Evolutionary conservation across 148 eudicot genomes (phyloP), one percentile per base, ranked within the genome.

Genomic region (Euryodendron excelsum): DNA sequence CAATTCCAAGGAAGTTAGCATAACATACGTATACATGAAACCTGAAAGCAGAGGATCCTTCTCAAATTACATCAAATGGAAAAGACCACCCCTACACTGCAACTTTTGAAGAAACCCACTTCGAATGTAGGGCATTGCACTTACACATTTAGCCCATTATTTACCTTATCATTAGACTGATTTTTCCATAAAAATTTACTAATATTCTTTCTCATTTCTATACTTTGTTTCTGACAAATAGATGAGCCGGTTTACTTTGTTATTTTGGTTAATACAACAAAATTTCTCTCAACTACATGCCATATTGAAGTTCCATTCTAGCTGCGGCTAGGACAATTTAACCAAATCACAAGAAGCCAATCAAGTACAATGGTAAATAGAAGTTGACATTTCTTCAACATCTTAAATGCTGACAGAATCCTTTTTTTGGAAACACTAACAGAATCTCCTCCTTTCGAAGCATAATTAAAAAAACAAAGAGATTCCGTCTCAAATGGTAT

Each of bases 361-460:
- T 27, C 66, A 75, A 58, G 66, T 23, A 34, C 10, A 33, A 34
- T 9, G 3, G 4, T 56, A 34, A 30, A 12, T 56, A 72, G n/a
- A 36, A n/a, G 53, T n/a, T n/a, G 21, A n/a, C 28, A 3, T 4
- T 59, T 15, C 77, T 23, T 8, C 17, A 34, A n/a, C 21, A 36
- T 23, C 8, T 36, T 58, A 27, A 75, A 31, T 28, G 15, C 63
- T 36, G 27, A 18, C 6, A 76, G 25, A 55, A 56, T 17, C 69
- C 41, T 33, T 64, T 34, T 33, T 30, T 17, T 15, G 37, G 18
- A 75, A 73, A 50, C 63, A 52, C 3, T 30, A 63, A 45, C 71
- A 48, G 20, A 77, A 76, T 30, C 62, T 52, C 75, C 37, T 53
- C 33, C n/a, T 56, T 70, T 59, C 20, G 21, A 21, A 48, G 62